phyloP scores from a whole-genome alignment of 2,329 filamentous ascomycete genomes.

The Sarocladium brachiariae region DNA sequence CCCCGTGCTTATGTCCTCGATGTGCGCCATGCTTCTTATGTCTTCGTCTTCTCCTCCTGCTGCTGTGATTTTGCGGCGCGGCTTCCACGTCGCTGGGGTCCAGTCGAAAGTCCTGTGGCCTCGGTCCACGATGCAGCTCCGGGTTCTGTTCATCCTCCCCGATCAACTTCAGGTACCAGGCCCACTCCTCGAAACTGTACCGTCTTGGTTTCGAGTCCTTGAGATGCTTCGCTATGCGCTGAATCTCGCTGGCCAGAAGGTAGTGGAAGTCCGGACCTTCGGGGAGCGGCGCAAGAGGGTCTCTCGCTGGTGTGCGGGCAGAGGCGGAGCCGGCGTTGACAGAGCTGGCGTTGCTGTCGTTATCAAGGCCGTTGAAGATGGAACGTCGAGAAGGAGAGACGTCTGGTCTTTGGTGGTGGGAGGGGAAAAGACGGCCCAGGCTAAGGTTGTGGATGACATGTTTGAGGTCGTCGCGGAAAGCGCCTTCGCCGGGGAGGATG shows the following conservation, averaged over 20 bases:
- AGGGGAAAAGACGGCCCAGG: conserved; percentile 33
- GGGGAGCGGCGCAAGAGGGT: conserved; percentile 32
- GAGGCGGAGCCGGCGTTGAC: background rate
- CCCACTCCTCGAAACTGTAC: conserved; percentile 82
- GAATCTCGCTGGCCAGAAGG: conserved; percentile 67
- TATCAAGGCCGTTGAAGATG: conserved; percentile 3
- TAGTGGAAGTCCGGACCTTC: conserved; percentile 47
- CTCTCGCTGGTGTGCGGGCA: conserved; percentile 22
- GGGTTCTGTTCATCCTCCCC: conserved; percentile 52
- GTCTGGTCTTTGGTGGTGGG: conserved; percentile 10
- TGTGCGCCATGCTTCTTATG: background rate
- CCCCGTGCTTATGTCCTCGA: no score
- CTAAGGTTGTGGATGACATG: conserved; percentile 35
- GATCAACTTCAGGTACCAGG: conserved; percentile 75
- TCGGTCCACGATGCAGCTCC: conserved; percentile 39
- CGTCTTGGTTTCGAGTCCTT: conserved; percentile 50
- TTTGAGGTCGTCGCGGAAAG: conserved; percentile 39
- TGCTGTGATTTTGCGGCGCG: conserved; percentile 5
- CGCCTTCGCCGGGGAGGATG: conserved; percentile 51
- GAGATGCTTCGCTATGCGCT: conserved; percentile 54
- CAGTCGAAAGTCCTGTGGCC: conserved; percentile 18
- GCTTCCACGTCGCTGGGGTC: conserved; percentile 11
- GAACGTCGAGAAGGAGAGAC: background rate
- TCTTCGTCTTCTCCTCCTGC: background rate
- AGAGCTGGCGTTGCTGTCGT: background rate